phyloP scores from a whole-genome alignment of 331 rosid genomes.

The Telfairia occidentalis region DNA sequence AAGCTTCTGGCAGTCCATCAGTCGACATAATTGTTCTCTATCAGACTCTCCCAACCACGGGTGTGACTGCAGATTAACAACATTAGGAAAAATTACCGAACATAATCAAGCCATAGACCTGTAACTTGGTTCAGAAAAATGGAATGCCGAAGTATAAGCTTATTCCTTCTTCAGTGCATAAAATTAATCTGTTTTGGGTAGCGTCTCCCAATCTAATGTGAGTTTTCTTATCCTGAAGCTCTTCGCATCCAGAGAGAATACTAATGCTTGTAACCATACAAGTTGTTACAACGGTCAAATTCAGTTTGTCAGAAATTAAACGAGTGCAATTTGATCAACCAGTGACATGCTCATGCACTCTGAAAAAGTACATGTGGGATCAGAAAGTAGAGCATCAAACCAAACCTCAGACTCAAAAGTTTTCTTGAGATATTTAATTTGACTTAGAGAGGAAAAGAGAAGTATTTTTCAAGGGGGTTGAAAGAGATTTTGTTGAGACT shows the following conservation, averaged over 20 bases:
- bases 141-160: background rate
- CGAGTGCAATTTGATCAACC: background rate
- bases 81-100: slow-evolving; percentile 16
- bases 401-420: background rate
- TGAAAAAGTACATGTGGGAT: background rate
- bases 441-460: background rate
- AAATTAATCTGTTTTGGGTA: background rate
- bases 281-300: background rate
- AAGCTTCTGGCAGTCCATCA: slow-evolving; percentile 98
- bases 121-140: background rate
- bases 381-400: background rate
- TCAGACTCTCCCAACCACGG: slow-evolving; percentile 97
- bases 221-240: background rate
- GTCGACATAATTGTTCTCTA: slow-evolving; percentile 78
- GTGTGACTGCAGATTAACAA: slow-evolving; percentile 63
- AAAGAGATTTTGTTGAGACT: background rate
- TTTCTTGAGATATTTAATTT: background rate
- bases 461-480: background rate
- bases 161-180: background rate
- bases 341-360: background rate
- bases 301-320: background rate
- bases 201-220: background rate
- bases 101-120: background rate
- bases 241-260: background rate
- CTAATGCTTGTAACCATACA: background rate